Evolutionary conservation across 257 asterid species (phyloP).

Genomic region (Plantago ovata): DNA sequence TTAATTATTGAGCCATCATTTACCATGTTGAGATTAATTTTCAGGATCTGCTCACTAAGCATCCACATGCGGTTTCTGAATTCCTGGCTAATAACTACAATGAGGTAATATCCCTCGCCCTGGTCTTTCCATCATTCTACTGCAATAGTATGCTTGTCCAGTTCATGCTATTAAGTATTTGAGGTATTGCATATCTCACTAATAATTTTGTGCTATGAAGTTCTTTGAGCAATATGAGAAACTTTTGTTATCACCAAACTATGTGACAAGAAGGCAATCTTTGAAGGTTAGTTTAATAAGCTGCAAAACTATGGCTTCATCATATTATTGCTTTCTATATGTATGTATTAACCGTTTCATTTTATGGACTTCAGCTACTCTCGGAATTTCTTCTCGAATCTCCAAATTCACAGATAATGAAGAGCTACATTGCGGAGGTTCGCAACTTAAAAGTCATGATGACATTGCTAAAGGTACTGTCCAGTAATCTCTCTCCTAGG

Average conservation of each 20-base stretch:
- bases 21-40: constrained; percentile 18
- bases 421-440: constrained; percentile 81
- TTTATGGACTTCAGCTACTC: constrained; percentile 65
- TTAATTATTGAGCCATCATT: constrained; percentile 18
- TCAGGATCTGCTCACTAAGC: constrained; percentile 94
- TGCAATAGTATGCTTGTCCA: constrained; percentile 12
- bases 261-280: constrained; percentile 96
- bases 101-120: constrained; percentile 47
- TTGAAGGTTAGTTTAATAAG: constrained; percentile 66
- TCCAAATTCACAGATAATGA: constrained; percentile 87
- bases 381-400: constrained; percentile 92
- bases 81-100: constrained; percentile 64
- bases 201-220: constrained; percentile 34
- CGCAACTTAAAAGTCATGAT: constrained; percentile 86
- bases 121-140: constrained; percentile 12
- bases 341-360: constrained; percentile 23
- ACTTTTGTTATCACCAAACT: constrained; percentile 74
- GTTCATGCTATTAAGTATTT: constrained; percentile 15
- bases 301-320: constrained; percentile 25
- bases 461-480: constrained; percentile 78
- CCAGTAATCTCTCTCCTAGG: constrained; percentile 20
- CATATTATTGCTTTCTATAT: constrained; percentile 22
- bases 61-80: constrained; percentile 67
- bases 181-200: constrained; percentile 11
- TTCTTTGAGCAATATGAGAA: constrained; percentile 89